phyloP scores from a whole-genome alignment of 1,284 basidiomycete genomes.

The Irpex rosettiformis region DNA sequence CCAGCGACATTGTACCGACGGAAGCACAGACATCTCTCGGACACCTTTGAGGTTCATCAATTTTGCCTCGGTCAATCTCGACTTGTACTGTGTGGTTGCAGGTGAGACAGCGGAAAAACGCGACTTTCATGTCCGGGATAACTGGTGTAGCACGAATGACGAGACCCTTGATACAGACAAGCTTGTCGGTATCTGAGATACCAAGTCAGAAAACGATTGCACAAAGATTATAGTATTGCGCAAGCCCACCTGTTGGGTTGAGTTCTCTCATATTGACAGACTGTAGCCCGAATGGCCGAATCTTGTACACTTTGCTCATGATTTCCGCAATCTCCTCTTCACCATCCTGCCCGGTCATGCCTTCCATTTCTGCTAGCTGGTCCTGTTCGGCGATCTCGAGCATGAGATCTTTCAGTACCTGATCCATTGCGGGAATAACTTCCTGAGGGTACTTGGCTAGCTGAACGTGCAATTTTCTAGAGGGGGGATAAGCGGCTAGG shows the following conservation, averaged over 20 bases:
- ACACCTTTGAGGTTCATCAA: conserved; percentile 89
- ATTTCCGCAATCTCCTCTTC: conserved; percentile 81
- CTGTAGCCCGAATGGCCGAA: conserved; percentile 84
- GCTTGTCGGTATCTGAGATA: conserved; percentile 86
- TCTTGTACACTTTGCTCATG: conserved; percentile 82
- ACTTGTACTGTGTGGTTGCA: conserved; percentile 94
- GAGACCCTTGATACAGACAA: conserved; percentile 93
- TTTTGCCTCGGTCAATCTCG: conserved; percentile 95
- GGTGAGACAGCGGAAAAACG: conserved; percentile 97
- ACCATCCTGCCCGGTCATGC: conserved; percentile 67
- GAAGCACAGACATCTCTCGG: conserved; percentile 90
- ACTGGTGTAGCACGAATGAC: conserved; percentile 97
- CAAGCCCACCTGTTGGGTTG: conserved; percentile 76
- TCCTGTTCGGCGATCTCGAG: conserved; percentile 79
- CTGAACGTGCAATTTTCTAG: conserved; percentile 77
- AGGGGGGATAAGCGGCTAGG: conserved; percentile 84
- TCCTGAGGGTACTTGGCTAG: conserved; percentile 94
- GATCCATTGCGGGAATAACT: conserved; percentile 96
- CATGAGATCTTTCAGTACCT: conserved; percentile 90
- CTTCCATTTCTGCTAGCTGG: conserved; percentile 60
- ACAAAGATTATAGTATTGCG: conserved; percentile 10
- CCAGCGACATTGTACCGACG: conserved; percentile 87
- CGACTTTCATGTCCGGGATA: conserved; percentile 98
- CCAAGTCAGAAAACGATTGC: neutral
- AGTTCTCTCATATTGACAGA: conserved; percentile 89